Evolutionary conservation across 1,284 basidiomycete species (phyloP).

Genomic region (Puccinia polysora): DNA sequence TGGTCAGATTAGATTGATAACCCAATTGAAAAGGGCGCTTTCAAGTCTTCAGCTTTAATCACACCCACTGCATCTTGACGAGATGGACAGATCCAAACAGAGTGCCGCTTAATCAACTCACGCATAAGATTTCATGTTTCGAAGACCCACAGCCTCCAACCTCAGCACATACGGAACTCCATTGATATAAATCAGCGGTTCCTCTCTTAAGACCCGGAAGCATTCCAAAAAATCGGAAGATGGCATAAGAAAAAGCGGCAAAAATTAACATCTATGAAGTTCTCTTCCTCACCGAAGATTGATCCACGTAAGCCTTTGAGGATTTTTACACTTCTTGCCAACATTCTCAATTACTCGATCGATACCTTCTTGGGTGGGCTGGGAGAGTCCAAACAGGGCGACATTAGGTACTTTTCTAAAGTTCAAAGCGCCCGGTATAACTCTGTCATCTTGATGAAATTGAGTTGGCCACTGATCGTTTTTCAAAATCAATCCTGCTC

Average conservation of each 20-base stretch:
- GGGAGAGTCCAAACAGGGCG: slow-evolving; percentile 80
- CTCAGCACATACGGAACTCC: slow-evolving; percentile 61
- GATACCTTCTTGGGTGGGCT: slow-evolving; percentile 87
- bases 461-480: slow-evolving; percentile 83
- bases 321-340: slow-evolving; percentile 9
- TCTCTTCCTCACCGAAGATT: slow-evolving; percentile 28
- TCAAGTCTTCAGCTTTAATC: not conserved
- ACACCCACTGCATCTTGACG: no score
- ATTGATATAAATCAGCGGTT: slow-evolving; percentile 92
- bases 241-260: not conserved
- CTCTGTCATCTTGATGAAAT: slow-evolving; percentile 54
- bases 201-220: slow-evolving; percentile 57
- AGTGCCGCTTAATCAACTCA: slow-evolving; percentile 48
- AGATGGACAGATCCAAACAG: slow-evolving; percentile 44
- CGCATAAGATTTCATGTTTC: slow-evolving; percentile 53
- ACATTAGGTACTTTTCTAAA: slow-evolving; percentile 79
- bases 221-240: not conserved
- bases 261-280: not conserved
- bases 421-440: slow-evolving; percentile 82
- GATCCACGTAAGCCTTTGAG: slow-evolving; percentile 40
- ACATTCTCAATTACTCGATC: slow-evolving; percentile 66
- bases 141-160: slow-evolving; percentile 51
- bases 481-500: slow-evolving; percentile 73
- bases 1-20: slow-evolving; percentile 57
- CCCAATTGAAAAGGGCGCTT: slow-evolving; percentile 59